Base-by-base conservation (phyloP, 2,329 filamentous ascomycete species). In the Fusarium praegraminearum region DNA sequence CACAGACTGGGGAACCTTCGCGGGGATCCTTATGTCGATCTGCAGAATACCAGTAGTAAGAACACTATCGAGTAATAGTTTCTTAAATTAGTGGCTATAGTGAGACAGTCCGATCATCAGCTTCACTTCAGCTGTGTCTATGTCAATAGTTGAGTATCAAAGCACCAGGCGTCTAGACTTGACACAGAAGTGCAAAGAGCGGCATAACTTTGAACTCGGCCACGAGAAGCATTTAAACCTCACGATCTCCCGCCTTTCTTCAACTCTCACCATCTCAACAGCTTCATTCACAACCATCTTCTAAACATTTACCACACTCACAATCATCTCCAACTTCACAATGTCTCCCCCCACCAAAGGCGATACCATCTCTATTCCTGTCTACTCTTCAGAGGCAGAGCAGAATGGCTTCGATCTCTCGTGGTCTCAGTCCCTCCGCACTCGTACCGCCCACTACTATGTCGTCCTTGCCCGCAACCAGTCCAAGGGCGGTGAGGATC, bases 261-360 rank as follows among this genome's bases (percentile, higher is more conserved):
- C 2, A 15, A 2, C 7, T 11, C 1, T 15, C 5, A 50, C 22
- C 12, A 24, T 9, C 16, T 16, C 7, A 24, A 12, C 16, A 38
- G 1, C 7, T 3, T 7, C 4, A 7, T 12, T 5, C 2, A 15
- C 15, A 2, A 36, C n/a, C n/a, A n/a, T 0, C 22, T 11, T 35
- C 10, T 32, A 15, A 18, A 20, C 7, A 38, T 28, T 4, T 16
- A 9, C 16, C 5, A 32, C 8, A 10, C 20, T 10, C 0, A 8
- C 11, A n/a, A 28, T 13, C 7, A 7, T 7, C 7, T 28, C 3
- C 11, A 18, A 3, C 4, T 35, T 11, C 20, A 63, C 16, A 44
- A 71, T 72, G 70, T 70, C 70, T 45, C 11, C 15, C n/a, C 65
- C 68, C 12, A 22, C 7, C 2, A 45, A 54, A n/a, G 63, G 60